These are phyloP conservation scores for Magnaporthiopsis incrustans DNA, from an alignment of 2,329 filamentous ascomycete species.

Conservation along the genomic window DNA sequence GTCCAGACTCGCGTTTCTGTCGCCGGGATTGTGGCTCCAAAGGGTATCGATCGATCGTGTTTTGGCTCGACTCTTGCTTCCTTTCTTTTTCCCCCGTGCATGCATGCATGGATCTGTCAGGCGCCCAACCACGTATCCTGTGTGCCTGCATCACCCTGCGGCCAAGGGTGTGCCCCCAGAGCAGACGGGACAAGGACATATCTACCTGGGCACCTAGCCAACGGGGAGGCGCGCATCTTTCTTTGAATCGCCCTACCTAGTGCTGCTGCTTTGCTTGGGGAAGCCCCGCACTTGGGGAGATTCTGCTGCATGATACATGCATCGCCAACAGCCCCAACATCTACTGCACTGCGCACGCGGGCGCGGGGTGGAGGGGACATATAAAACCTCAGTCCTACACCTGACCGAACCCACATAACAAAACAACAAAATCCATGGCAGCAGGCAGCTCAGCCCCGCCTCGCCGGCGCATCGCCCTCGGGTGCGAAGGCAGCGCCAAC, in stretches of 20 bases:
- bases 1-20: neutral
- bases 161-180: too few relatives aligned
- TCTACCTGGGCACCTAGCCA: too few relatives aligned
- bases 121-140: neutral
- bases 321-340: neutral
- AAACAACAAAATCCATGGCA: neutral
- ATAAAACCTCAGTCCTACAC: too few relatives aligned
- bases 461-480: constrained; percentile 44
- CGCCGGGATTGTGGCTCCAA: too few relatives aligned
- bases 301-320: neutral
- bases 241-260: too few relatives aligned
- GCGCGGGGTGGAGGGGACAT: too few relatives aligned
- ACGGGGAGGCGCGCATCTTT: too few relatives aligned
- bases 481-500: constrained; percentile 88
- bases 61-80: neutral
- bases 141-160: neutral
- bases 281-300: neutral
- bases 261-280: neutral
- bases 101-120: neutral
- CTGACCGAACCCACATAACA: neutral
- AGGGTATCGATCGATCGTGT: neutral
- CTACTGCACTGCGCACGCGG: neutral
- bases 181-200: too few relatives aligned
- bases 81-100: too few relatives aligned
- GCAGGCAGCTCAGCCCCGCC: neutral